Percentiles rank a stretch among this genome's conserved stretches.
Evolutionary conservation across 805 yeast genomes (phyloP).

Genomic region (Zygosaccharomyces kombuchaensis): DNA sequence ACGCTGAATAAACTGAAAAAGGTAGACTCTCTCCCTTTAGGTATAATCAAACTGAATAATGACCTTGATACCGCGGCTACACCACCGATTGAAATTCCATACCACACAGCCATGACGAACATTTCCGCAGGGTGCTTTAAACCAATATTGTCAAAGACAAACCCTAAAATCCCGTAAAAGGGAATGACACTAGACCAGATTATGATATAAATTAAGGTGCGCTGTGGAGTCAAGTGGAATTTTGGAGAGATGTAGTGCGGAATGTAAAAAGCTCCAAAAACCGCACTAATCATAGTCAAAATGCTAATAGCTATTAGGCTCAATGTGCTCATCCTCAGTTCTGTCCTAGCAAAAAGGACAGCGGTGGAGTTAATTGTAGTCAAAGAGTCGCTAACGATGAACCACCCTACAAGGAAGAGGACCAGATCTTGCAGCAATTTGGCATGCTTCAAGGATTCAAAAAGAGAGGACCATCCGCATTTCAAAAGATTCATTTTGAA

Average conservation of each 20-base stretch:
- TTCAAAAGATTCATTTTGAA: slow-evolving; percentile 25
- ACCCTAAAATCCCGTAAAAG: slow-evolving; percentile 65
- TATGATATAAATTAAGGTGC: slow-evolving; percentile 48
- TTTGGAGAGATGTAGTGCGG: slow-evolving; percentile 42
- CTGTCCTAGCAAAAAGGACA: slow-evolving; percentile 66
- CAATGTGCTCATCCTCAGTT: slow-evolving; percentile 63
- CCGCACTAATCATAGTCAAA: slow-evolving; percentile 62
- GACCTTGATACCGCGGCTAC: slow-evolving; percentile 66
- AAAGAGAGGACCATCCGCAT: slow-evolving; percentile 62
- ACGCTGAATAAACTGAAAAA: slow-evolving; percentile 72
- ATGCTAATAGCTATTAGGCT: slow-evolving; percentile 62
- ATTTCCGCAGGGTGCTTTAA: slow-evolving; percentile 61
- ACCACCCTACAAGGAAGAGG: slow-evolving; percentile 70
- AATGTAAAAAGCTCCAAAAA: slow-evolving; percentile 56
- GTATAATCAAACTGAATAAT: slow-evolving; percentile 62
- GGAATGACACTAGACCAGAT: slow-evolving; percentile 65
- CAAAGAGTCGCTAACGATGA: slow-evolving; percentile 66
- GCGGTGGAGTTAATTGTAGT: slow-evolving; percentile 81
- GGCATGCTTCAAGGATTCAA: slow-evolving; percentile 54
- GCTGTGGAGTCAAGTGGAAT: slow-evolving; percentile 43
- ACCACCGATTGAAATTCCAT: slow-evolving; percentile 73
- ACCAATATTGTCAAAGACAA: slow-evolving; percentile 51
- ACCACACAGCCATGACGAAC: slow-evolving; percentile 66
- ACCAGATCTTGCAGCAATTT: slow-evolving; percentile 58
- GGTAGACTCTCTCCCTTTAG: slow-evolving; percentile 68